phyloP scores from a whole-genome alignment of 2,329 filamentous ascomycete genomes.

The Pseudogymnoascus destructans region DNA sequence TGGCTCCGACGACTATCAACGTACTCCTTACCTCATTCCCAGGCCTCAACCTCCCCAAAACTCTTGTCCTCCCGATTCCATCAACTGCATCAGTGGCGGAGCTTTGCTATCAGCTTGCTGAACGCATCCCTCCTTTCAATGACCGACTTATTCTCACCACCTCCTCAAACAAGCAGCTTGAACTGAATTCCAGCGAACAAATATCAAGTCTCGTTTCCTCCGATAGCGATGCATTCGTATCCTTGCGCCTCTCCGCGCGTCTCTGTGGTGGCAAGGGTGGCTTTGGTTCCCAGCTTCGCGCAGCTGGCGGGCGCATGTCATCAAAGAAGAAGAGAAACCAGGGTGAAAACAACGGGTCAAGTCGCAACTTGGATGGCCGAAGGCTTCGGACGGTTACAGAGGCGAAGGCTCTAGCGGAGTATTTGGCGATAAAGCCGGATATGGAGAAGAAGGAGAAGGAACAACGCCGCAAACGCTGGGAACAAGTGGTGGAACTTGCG shows the following conservation, averaged over 20 bases:
- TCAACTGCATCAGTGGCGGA: slow-evolving; percentile 52
- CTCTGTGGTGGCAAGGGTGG: slow-evolving; percentile 92
- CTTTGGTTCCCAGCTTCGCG: slow-evolving; percentile 92
- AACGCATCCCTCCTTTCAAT: slow-evolving; percentile 43
- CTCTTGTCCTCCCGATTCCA: slow-evolving; percentile 62
- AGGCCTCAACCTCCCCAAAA: slow-evolving; percentile 71
- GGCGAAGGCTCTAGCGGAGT: slow-evolving; percentile 89
- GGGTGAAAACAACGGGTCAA: slow-evolving; percentile 76
- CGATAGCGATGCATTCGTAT: slow-evolving; percentile 54
- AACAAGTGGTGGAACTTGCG: slow-evolving; percentile 73
- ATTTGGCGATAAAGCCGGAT: slow-evolving; percentile 87
- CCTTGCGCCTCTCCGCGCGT: slow-evolving; percentile 66
- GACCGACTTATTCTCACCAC: slow-evolving; percentile 68
- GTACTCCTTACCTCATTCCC: slow-evolving; percentile 75
- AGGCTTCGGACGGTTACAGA: slow-evolving; percentile 85
- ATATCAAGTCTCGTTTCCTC: slow-evolving; percentile 49
- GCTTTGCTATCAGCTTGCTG: slow-evolving; percentile 49
- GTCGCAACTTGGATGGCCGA: slow-evolving; percentile 83
- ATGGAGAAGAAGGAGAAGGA: slow-evolving; percentile 95
- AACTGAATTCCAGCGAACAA: slow-evolving; percentile 36
- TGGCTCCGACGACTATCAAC: slow-evolving; percentile 53
- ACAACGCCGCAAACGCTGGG: slow-evolving; percentile 69
- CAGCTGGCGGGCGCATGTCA: slow-evolving; percentile 95
- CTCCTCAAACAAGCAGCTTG: slow-evolving; percentile 59
- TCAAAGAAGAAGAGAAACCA: slow-evolving; percentile 74